Conservation (phyloP, 176 grass and related monocot species). For the Dendrocalamus sinicus region DNA sequence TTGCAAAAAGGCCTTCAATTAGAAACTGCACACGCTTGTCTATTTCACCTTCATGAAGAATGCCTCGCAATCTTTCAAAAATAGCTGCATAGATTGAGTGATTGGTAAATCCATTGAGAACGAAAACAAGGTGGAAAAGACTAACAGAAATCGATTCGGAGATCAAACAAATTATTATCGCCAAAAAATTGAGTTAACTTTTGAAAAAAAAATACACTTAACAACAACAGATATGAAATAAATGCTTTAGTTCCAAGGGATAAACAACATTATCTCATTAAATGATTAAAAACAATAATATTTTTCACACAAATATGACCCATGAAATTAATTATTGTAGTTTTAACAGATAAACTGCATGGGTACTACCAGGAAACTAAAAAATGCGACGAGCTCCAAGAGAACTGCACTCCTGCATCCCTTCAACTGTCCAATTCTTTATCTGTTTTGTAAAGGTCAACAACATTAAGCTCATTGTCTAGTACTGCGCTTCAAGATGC, state of each 20-base stretch:
- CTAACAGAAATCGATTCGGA: not conserved
- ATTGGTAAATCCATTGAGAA: slow-evolving; percentile 14
- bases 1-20: slow-evolving; percentile 98
- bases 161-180: not conserved
- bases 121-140: not conserved
- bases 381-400: not conserved
- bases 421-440: not conserved
- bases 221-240: not conserved
- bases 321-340: not conserved
- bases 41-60: slow-evolving; percentile 98
- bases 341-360: slow-evolving; percentile 5
- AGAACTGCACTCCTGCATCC: not conserved
- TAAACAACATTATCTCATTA: not conserved
- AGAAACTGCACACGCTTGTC: slow-evolving; percentile 95
- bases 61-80: slow-evolving; percentile 96
- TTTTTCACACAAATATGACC: not conserved
- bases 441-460: not conserved
- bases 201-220: not conserved
- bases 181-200: not conserved
- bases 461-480: not conserved
- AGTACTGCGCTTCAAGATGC: not conserved
- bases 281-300: not conserved
- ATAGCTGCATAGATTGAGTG: slow-evolving; percentile 61
- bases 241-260: not conserved
- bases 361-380: not conserved